A percentile compares a stretch with the other conserved stretches of the same genome.
Evolutionary conservation across 2,329 filamentous ascomycete genomes (phyloP).

Genomic region (Colletotrichum trifolii): DNA sequence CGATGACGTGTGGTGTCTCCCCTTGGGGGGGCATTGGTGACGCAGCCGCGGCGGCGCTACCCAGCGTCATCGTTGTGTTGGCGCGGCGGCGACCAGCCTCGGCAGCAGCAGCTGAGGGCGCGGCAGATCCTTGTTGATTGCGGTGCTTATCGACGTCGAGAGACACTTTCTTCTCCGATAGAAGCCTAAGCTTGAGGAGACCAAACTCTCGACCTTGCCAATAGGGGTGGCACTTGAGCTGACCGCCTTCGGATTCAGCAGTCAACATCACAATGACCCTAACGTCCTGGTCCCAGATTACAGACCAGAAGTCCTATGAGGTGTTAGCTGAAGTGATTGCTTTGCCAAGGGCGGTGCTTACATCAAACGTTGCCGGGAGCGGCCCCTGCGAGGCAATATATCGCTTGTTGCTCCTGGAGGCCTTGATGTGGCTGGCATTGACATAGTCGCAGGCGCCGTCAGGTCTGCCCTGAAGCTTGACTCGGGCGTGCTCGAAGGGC

Average conservation of each 20-base stretch:
- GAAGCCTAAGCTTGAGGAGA: conserved; percentile 75
- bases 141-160: conserved; percentile 73
- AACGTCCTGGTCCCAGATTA: conserved; percentile 96
- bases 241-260: conserved; percentile 91
- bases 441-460: conserved; percentile 88
- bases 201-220: conserved; percentile 88
- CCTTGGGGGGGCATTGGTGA: conserved; percentile 43
- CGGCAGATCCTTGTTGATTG: conserved; percentile 38
- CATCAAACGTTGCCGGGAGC: conserved; percentile 89
- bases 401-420: conserved; percentile 84
- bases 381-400: conserved; percentile 98
- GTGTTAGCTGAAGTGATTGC: neutral
- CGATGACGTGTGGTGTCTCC: conserved; percentile 80
- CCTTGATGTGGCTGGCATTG: conserved; percentile 89
- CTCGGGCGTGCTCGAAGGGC: conserved; percentile 93
- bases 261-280: conserved; percentile 97
- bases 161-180: conserved; percentile 86
- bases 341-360: conserved; percentile 57
- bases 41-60: conserved; percentile 40
- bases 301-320: conserved; percentile 92
- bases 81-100: conserved; percentile 43
- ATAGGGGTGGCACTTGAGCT: conserved; percentile 94
- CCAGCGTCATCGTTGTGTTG: conserved; percentile 45
- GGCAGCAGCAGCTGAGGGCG: conserved; percentile 30
- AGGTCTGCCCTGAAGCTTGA: conserved; percentile 77